Conservation (phyloP, 306 rosid species). For the Fagus crenata region DNA sequence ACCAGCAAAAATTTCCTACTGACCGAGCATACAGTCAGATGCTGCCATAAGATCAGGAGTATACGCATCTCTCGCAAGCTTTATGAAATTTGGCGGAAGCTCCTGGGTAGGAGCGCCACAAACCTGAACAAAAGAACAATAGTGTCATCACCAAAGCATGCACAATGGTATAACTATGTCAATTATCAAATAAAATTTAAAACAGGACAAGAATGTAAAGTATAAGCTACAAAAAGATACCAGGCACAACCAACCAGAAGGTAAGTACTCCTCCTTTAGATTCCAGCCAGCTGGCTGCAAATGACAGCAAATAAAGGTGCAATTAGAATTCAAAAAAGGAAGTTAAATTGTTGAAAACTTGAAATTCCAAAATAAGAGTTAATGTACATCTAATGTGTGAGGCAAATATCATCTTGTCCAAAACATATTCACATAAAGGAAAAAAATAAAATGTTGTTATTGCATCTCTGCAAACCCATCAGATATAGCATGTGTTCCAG, state of each 20-base stretch:
- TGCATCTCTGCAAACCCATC: background rate
- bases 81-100: constrained; percentile 80
- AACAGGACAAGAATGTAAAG: constrained; percentile 21
- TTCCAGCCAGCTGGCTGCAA: constrained; percentile 94
- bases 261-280: constrained; percentile 82
- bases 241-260: constrained; percentile 95
- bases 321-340: constrained; percentile 17
- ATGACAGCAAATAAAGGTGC: constrained; percentile 22
- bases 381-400: background rate
- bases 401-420: background rate
- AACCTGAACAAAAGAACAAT: constrained; percentile 53
- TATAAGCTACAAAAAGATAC: constrained; percentile 41
- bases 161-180: background rate
- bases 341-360: constrained; percentile 6
- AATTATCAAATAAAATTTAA: constrained; percentile 12
- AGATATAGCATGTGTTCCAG: background rate
- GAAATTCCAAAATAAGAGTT: background rate
- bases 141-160: constrained; percentile 16
- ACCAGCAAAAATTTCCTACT: constrained; percentile 28
- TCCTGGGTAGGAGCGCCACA: constrained; percentile 82
- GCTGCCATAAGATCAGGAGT: constrained; percentile 95
- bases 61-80: constrained; percentile 77
- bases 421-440: background rate
- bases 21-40: constrained; percentile 97
- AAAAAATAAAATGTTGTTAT: background rate